Conservation (phyloP, 2,329 filamentous ascomycete genomes). For the Thelonectria rubi region DNA sequence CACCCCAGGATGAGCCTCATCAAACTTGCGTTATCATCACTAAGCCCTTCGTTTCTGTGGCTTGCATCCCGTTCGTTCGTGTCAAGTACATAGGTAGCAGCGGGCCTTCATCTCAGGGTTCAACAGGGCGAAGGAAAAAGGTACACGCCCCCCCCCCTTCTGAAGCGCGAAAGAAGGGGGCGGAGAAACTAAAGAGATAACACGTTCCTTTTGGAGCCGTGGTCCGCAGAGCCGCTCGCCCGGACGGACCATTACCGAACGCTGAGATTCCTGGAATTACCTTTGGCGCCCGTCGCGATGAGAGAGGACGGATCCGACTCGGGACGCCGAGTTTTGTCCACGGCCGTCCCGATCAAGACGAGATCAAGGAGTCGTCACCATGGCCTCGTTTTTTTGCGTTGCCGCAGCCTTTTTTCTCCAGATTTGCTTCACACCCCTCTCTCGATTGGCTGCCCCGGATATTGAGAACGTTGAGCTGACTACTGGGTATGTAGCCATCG, state of each 20-base stretch:
- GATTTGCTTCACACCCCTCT: conserved; percentile 10
- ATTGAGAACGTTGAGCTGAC: too few relatives aligned
- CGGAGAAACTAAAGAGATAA: conserved; percentile 26
- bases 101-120: conserved; percentile 20
- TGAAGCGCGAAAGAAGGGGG: not conserved
- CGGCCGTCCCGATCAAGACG: conserved; percentile 2
- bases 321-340: not conserved
- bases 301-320: not conserved
- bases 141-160: too few relatives aligned
- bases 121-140: too few relatives aligned
- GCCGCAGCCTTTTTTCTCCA: not conserved
- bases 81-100: conserved; percentile 9
- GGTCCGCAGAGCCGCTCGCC: conserved; percentile 38
- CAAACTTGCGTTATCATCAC: conserved; percentile 18
- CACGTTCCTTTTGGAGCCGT: conserved; percentile 26
- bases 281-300: conserved; percentile 5
- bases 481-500: too few relatives aligned
- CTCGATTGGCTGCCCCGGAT: conserved; percentile 9
- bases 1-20: too few relatives aligned
- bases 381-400: not conserved
- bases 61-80: conserved; percentile 19
- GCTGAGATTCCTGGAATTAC: not conserved
- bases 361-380: not conserved
- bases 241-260: conserved; percentile 34
- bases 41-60: conserved; percentile 11